Conservation (phyloP, 169 alveolate genomes). For the Plasmodium gonderi region DNA sequence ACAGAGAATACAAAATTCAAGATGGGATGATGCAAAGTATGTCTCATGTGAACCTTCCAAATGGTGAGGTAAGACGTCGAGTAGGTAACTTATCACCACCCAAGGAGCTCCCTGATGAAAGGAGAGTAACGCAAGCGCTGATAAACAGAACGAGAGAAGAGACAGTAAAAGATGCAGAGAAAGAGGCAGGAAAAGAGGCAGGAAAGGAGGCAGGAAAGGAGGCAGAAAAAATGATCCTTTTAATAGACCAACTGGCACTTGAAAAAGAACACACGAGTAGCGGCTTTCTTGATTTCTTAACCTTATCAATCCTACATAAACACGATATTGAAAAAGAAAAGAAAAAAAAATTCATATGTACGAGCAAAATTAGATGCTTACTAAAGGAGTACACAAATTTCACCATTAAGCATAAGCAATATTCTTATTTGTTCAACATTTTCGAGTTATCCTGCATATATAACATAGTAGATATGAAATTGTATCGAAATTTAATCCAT, state of each 20-base stretch:
- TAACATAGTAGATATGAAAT: conserved; percentile 9
- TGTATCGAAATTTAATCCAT: not conserved
- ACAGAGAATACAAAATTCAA: not conserved
- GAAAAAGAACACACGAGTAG: not conserved
- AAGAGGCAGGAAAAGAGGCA: too few species aligned
- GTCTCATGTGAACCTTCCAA: not conserved
- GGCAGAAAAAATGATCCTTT: not conserved
- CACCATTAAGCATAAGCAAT: not conserved
- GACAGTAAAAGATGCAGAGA: too few species aligned
- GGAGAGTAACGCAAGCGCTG: not conserved
- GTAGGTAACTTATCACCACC: not conserved
- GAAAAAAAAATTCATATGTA: not conserved
- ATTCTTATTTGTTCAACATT: not conserved
- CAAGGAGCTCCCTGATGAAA: not conserved
- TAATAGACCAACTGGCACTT: not conserved
- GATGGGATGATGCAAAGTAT: not conserved
- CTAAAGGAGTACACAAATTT: not conserved
- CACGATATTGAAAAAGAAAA: not conserved
- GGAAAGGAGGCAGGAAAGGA: too few species aligned
- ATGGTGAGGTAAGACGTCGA: not conserved
- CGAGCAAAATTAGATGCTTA: not conserved
- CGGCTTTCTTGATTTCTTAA: not conserved
- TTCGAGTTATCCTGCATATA: conserved; percentile 19
- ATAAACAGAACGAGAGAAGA: not conserved
- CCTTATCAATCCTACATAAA: not conserved